A percentile compares a stretch with the other conserved stretches of the same genome.
Evolutionary conservation across 371 early-diverging fungal species (phyloP).

Genomic region (Choanephora cucurbitarum): DNA sequence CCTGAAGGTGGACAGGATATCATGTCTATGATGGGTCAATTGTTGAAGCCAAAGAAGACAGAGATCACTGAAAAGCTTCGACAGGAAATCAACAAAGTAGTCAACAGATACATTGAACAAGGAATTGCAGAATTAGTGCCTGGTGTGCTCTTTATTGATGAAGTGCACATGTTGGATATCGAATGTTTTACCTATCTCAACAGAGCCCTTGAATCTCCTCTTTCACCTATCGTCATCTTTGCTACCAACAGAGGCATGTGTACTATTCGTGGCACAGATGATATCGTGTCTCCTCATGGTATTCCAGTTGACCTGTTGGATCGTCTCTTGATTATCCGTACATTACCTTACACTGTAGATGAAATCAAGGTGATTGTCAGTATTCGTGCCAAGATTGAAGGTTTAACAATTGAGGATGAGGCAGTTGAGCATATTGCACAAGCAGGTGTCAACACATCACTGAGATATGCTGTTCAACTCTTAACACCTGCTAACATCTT

Average conservation of each 20-base stretch:
- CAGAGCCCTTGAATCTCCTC: constrained; percentile 91
- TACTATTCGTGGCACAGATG: constrained; percentile 93
- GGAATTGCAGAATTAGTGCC: constrained; percentile 97
- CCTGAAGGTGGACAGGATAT: constrained; percentile 97
- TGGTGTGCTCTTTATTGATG: constrained; percentile 98
- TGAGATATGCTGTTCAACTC: constrained; percentile 97
- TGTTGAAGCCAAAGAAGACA: constrained; percentile 97
- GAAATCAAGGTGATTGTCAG: constrained; percentile 91
- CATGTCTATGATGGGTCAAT: constrained; percentile 96
- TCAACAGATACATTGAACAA: constrained; percentile 98
- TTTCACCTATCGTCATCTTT: constrained; percentile 97
- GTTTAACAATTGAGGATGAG: constrained; percentile 72
- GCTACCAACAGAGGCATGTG: constrained; percentile 98
- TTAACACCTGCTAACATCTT: constrained; percentile 91
- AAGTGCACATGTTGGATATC: constrained; percentile 98
- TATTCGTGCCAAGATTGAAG: constrained; percentile 92
- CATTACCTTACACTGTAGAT: constrained; percentile 86
- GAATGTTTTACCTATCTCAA: constrained; percentile 99
- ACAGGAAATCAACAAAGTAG: constrained; percentile 98
- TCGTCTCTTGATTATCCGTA: constrained; percentile 94
- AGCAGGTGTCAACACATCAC: constrained; percentile 80
- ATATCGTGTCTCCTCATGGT: constrained; percentile 90
- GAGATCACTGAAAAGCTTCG: constrained; percentile 98
- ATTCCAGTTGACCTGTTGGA: constrained; percentile 97
- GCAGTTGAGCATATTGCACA: constrained; percentile 80